These are phyloP conservation scores for Takashimella koratensis DNA, from an alignment of 1,284 basidiomycete genomes.

Conservation along the genomic window DNA sequence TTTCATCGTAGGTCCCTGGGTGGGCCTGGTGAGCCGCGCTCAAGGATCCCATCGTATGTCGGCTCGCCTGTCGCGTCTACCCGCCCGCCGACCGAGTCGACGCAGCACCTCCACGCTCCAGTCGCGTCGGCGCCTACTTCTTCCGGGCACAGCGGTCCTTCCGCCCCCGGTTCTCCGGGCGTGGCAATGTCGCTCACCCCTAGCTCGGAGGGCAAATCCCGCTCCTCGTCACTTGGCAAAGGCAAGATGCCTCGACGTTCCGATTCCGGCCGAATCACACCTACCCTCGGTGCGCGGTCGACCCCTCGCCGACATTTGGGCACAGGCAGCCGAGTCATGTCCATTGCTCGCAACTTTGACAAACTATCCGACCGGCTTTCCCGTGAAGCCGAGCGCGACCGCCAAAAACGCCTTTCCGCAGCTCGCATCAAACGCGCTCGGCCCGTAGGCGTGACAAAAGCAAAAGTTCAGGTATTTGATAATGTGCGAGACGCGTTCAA, in stretches of 20 bases:
- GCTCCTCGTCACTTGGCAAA: slow-evolving; percentile 25
- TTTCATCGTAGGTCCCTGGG: slow-evolving; percentile 4
- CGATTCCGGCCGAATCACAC: slow-evolving; percentile 16
- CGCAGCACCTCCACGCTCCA: not conserved
- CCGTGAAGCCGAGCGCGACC: slow-evolving; percentile 54
- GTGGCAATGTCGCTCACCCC: not conserved
- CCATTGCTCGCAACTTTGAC: slow-evolving; percentile 56
- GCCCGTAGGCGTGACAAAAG: slow-evolving; percentile 83
- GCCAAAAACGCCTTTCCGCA: slow-evolving; percentile 50
- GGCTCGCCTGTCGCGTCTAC: not conserved
- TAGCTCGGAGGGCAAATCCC: slow-evolving; percentile 27
- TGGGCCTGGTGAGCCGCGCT: not conserved
- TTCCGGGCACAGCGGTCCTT: too few relatives aligned
- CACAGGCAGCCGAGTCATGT: slow-evolving; percentile 50
- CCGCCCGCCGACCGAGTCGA: not conserved
- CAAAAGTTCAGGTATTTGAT: slow-evolving; percentile 84
- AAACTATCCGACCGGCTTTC: slow-evolving; percentile 49
- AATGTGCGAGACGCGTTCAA: slow-evolving; percentile 89
- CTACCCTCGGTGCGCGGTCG: slow-evolving; percentile 10
- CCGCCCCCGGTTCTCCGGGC: too few relatives aligned
- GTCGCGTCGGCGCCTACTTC: not conserved
- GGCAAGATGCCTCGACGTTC: slow-evolving; percentile 33
- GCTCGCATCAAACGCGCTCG: slow-evolving; percentile 83
- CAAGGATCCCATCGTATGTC: not conserved
- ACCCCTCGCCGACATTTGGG: slow-evolving; percentile 26